phyloP scores from a whole-genome alignment of 2,329 filamentous ascomycete genomes.

The Gnomoniopsis smithogilvyi region DNA sequence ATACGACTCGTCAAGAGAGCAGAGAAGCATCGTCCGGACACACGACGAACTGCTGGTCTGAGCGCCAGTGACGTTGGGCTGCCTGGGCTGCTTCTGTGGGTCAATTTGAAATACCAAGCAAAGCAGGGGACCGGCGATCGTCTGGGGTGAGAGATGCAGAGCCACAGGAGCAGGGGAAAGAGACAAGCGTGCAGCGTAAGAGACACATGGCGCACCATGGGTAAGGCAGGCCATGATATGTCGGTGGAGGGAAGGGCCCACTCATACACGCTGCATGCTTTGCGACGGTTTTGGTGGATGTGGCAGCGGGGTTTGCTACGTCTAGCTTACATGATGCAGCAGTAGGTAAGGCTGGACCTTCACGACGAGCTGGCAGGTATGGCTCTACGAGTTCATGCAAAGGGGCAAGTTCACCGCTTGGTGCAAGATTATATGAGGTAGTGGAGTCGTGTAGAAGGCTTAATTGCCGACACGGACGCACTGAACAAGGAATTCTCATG shows the following conservation, averaged over 20 bases:
- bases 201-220: not conserved
- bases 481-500: too few relatives aligned
- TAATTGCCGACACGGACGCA: too few relatives aligned
- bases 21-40: not conserved
- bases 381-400: not conserved
- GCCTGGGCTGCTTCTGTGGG: slow-evolving; percentile 16
- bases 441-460: too few relatives aligned
- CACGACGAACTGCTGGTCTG: slow-evolving; percentile 23
- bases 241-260: not conserved
- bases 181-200: not conserved
- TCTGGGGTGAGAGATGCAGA: not conserved
- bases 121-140: slow-evolving; percentile 11
- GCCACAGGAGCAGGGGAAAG: not conserved
- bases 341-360: not conserved
- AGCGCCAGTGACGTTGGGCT: slow-evolving; percentile 19
- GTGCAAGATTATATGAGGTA: too few relatives aligned
- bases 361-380: not conserved
- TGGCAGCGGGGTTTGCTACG: not conserved
- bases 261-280: not conserved
- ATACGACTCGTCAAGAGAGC: slow-evolving; percentile 10
- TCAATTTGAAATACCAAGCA: slow-evolving; percentile 4
- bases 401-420: too few relatives aligned
- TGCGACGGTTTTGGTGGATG: not conserved
- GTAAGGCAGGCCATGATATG: too few relatives aligned
- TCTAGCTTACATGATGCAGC: not conserved